Evolutionary conservation across 2,329 filamentous ascomycete species (phyloP).

Genomic region (Blastomyces silverae): DNA sequence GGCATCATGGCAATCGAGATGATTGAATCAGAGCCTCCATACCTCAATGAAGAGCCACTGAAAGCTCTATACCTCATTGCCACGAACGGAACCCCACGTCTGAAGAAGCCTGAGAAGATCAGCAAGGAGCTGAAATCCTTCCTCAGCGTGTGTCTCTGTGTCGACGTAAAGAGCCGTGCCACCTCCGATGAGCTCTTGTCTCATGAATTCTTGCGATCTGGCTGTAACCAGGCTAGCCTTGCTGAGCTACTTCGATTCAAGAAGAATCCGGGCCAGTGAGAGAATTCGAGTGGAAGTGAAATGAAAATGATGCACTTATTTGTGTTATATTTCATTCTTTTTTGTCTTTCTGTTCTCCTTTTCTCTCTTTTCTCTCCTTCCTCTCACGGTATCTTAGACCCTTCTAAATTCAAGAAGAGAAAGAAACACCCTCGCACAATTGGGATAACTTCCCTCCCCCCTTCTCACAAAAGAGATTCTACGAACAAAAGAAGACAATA

Average conservation of each 20-base stretch:
- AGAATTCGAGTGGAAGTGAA: neutral
- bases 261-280: constrained; percentile 38
- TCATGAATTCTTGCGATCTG: constrained; percentile 91
- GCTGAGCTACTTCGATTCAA: constrained; percentile 74
- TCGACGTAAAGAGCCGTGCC: constrained; percentile 90
- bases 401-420: neutral
- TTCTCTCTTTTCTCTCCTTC: neutral
- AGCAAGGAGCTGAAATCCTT: constrained; percentile 98
- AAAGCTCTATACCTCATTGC: constrained; percentile 97
- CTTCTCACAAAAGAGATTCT: neutral
- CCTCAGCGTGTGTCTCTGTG: constrained; percentile 89
- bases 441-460: neutral
- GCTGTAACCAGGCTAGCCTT: constrained; percentile 74
- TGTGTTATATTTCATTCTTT: neutral
- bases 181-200: constrained; percentile 82
- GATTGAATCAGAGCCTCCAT: constrained; percentile 97
- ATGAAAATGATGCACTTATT: neutral
- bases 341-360: neutral
- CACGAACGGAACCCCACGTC: constrained; percentile 88
- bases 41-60: constrained; percentile 93
- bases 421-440: neutral
- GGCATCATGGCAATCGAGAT: constrained; percentile 99
- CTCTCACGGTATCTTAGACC: neutral
- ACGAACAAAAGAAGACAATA: neutral
- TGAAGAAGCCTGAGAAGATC: constrained; percentile 98